Evolutionary conservation across 2,329 filamentous ascomycete species (phyloP).

Genomic region (Fusarium sp.): DNA sequence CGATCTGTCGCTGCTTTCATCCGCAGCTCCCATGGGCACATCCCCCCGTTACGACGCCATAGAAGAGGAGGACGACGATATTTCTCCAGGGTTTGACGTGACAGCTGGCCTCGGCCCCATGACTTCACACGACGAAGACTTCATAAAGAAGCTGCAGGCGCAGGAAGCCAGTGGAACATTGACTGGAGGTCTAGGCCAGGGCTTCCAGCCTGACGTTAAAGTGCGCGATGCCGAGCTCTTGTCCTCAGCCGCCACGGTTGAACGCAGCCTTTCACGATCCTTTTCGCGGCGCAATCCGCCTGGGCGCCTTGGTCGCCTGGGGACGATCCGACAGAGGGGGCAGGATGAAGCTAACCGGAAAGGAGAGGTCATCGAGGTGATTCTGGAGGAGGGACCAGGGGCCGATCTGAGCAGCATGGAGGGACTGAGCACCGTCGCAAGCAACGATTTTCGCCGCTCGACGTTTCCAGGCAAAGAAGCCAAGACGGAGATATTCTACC

Average conservation of each 20-base stretch:
- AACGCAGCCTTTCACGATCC: conserved; percentile 58
- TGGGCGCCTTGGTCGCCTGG: conserved; percentile 49
- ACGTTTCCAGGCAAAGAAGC: conserved; percentile 56
- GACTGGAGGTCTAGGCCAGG: conserved; percentile 72
- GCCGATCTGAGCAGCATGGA: conserved; percentile 69
- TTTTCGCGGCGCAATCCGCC: conserved; percentile 57
- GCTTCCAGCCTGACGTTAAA: conserved; percentile 64
- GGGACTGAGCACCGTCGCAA: conserved; percentile 56
- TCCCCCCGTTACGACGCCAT: conserved; percentile 53
- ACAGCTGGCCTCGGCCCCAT: conserved; percentile 63
- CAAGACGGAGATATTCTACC: conserved; percentile 70
- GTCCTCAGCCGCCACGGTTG: conserved; percentile 52
- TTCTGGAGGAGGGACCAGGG: conserved; percentile 60
- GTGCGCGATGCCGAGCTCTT: conserved; percentile 68
- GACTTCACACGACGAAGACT: conserved; percentile 61
- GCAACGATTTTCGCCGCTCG: conserved; percentile 54
- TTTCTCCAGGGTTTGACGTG: conserved; percentile 61
- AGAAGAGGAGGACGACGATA: conserved; percentile 52
- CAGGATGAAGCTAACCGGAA: conserved; percentile 73
- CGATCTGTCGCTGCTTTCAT: conserved; percentile 60
- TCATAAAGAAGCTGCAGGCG: conserved; percentile 62
- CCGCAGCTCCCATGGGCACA: conserved; percentile 60
- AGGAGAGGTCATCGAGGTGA: conserved; percentile 73
- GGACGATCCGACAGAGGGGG: conserved; percentile 65
- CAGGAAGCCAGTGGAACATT: conserved; percentile 70